Conservation (phyloP, 345 rosid species). For the Eucalyptus viminalis region DNA sequence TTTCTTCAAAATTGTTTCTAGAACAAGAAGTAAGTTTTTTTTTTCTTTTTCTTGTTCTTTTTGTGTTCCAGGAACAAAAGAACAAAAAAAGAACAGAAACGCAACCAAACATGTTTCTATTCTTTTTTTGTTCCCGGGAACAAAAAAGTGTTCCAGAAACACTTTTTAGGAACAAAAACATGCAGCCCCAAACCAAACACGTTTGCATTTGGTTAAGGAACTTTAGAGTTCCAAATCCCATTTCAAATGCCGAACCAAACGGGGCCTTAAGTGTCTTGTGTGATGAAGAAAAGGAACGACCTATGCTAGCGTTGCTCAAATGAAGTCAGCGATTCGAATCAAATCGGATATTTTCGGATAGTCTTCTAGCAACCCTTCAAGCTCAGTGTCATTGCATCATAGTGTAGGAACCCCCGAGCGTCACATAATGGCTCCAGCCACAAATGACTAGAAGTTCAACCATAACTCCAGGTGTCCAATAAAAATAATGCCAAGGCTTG, state of each 20-base stretch:
- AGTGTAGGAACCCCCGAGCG: background rate
- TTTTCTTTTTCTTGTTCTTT: no score
- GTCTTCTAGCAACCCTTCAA: background rate
- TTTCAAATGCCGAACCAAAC: rapidly evolving
- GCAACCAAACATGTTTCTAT: no score
- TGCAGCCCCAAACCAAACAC: rapidly evolving
- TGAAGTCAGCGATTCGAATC: background rate
- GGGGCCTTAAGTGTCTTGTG: background rate
- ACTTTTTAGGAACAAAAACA: no score
- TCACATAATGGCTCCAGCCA: background rate
- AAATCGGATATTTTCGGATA: background rate
- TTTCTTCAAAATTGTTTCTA: no score
- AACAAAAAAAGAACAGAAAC: no score
- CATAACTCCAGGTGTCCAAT: background rate
- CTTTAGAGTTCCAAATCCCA: rapidly evolving
- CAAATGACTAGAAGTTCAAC: background rate
- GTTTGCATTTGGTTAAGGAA: rapidly evolving
- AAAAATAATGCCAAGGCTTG: background rate
- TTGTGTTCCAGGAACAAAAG: no score
- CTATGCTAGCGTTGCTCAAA: background rate
- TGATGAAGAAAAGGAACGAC: background rate
- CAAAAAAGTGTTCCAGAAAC: no score
- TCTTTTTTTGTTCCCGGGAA: no score
- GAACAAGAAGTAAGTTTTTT: no score
- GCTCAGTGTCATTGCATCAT: background rate